Evolutionary conservation across 1,284 basidiomycete genomes (phyloP), one percentile per base, ranked within the genome.

Genomic region (Termitomyces sp.): DNA sequence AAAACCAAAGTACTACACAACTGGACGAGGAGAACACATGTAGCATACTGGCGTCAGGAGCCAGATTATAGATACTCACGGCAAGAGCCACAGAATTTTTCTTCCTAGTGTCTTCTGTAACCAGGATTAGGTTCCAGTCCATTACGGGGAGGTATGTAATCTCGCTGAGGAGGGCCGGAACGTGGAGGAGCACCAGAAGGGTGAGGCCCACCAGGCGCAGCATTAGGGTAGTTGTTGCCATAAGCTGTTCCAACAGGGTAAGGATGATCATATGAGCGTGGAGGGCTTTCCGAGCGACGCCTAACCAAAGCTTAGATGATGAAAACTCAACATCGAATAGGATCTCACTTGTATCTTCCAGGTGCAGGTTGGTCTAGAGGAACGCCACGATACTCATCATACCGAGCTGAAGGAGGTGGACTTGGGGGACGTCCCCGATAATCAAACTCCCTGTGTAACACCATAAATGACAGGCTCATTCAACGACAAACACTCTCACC

Each of bases 261-360:
- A 56, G 74, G 68, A 60, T 74, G 67, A 62, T 70, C 83, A 72
- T 77, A 78, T 57, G 68, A 53, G 49, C 66, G 68, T 43, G 68
- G 67, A 58, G 68, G 72, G 39, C 86, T 89, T 64, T 81, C 77
- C 26, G 87, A 90, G 50, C 87, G 84, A 63, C 87, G 85, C 53
- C 86, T 88, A 59, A 4, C 31, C 40, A 33, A 28, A 35, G 4
- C 8, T 46, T 30, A 24, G 31, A 18, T 19, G 42, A 50, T 50
- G 21, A 24, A 33, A 26, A 42, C 44, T 35, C 40, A 44, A n/a
- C 24, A 14, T 13, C 1, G 21, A 9, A 34, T 18, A 11, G 16
- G 6, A 18, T 46, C 75, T 57, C 54, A 86, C 85, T 85, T 77
- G 60, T 81, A 77, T 54, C 84, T 72, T 39, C 59, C 58, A 48